phyloP scores from a whole-genome alignment of 2,329 filamentous ascomycete species.

The Microsporum audouinii region DNA sequence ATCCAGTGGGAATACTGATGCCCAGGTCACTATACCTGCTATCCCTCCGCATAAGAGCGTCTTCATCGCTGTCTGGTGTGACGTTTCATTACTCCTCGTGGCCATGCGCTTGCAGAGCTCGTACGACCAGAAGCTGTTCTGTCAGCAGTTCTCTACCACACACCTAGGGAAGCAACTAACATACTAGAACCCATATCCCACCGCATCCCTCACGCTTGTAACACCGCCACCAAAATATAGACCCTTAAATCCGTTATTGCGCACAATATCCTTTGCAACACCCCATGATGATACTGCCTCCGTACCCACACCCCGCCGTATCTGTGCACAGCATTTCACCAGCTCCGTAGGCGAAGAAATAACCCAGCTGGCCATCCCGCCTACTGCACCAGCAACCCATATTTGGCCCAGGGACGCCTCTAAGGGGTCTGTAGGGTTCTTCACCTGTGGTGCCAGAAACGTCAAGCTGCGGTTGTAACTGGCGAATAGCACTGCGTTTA shows the following conservation, averaged over 20 bases:
- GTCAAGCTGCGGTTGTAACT: slow-evolving; percentile 77
- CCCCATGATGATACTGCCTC: slow-evolving; percentile 43
- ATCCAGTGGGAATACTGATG: slow-evolving; percentile 80
- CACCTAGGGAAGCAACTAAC: slow-evolving; percentile 17
- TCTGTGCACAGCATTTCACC: slow-evolving; percentile 77
- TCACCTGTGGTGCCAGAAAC: slow-evolving; percentile 40
- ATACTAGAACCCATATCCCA: slow-evolving; percentile 93
- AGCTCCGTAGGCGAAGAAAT: slow-evolving; percentile 83
- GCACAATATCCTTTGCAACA: slow-evolving; percentile 52
- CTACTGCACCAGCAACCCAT: slow-evolving; percentile 68
- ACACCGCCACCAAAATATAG: slow-evolving; percentile 72
- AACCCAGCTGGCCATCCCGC: slow-evolving; percentile 74
- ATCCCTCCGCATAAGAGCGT: slow-evolving; percentile 74
- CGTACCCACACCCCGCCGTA: slow-evolving; percentile 31
- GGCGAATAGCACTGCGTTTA: slow-evolving; percentile 83
- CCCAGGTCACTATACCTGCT: slow-evolving; percentile 81
- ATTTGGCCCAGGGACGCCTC: slow-evolving; percentile 51
- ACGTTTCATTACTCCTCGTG: slow-evolving; percentile 35
- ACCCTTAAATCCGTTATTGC: slow-evolving; percentile 50
- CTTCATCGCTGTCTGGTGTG: slow-evolving; percentile 45
- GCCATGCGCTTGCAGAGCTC: slow-evolving; percentile 57
- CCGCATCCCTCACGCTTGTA: slow-evolving; percentile 69
- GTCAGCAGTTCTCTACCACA: neutral
- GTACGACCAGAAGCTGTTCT: slow-evolving; percentile 69
- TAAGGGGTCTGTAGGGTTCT: slow-evolving; percentile 34